Conservation (phyloP, 352 stramenopile species). For the Elongisporangium senticosum region DNA sequence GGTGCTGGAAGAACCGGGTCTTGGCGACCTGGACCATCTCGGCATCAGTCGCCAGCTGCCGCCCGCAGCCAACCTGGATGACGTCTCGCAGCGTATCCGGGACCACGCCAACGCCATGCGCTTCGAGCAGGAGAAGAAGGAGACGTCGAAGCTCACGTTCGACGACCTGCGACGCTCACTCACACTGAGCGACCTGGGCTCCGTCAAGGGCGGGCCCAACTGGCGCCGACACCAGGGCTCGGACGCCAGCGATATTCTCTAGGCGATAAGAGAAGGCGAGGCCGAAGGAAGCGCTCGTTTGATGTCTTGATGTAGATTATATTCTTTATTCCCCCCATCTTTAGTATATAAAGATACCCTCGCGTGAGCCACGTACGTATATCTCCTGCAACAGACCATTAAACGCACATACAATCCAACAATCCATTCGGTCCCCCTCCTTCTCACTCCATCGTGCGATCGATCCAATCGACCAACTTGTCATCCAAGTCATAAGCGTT, state of each 20-base stretch:
- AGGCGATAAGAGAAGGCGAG: neutral
- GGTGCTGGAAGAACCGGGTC: slow-evolving; percentile 10
- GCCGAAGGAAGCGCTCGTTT: neutral
- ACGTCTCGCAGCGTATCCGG: slow-evolving; percentile 44
- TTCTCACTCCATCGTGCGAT: neutral
- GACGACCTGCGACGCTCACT: slow-evolving; percentile 42
- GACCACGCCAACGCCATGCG: slow-evolving; percentile 32
- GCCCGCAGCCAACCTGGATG: neutral
- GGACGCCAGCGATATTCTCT: neutral
- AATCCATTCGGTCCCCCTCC: neutral
- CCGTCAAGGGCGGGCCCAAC: neutral
- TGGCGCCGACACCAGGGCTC: neutral
- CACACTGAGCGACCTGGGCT: slow-evolving; percentile 37
- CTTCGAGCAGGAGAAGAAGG: slow-evolving; percentile 26
- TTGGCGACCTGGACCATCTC: neutral
- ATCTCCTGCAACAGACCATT: neutral
- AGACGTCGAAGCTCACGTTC: slow-evolving; percentile 31
- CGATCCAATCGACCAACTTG: too few species aligned
- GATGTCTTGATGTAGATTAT: neutral
- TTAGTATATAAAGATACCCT: neutral
- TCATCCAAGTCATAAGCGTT: neutral
- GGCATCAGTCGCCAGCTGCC: neutral
- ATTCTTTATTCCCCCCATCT: neutral
- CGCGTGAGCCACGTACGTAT: neutral
- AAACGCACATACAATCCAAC: neutral